Evolutionary conservation across 768 basidiomycete species (phyloP).

Genomic region (Pulveroboletus sp.): DNA sequence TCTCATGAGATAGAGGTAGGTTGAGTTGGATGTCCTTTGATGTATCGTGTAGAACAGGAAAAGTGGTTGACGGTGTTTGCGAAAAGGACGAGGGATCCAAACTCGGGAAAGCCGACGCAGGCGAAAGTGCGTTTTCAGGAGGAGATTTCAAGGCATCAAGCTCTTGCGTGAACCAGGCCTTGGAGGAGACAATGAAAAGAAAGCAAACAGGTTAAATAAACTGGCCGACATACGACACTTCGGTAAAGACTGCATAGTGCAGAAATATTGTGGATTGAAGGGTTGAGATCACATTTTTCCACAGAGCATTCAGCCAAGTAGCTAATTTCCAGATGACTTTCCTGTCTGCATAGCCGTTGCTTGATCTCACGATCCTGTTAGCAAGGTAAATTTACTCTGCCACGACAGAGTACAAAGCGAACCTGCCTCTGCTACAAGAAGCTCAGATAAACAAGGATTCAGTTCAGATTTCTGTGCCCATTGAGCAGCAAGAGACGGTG

Average conservation of each 20-base stretch:
- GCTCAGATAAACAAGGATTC: conserved; percentile 65
- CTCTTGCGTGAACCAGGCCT: conserved; percentile 85
- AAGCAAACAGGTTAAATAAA: background rate
- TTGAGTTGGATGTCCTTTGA: conserved; percentile 47
- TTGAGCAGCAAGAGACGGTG: conserved; percentile 57
- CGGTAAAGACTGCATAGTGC: conserved; percentile 77
- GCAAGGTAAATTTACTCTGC: conserved; percentile 1
- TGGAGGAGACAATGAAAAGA: conserved; percentile 6
- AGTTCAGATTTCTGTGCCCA: conserved; percentile 88
- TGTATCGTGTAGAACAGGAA: conserved; percentile 39
- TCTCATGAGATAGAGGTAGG: conserved; percentile 81
- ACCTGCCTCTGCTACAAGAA: conserved; percentile 53
- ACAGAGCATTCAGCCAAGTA: conserved; percentile 56
- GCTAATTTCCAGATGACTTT: conserved; percentile 73
- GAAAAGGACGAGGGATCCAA: conserved; percentile 49
- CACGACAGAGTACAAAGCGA: background rate
- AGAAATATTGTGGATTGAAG: conserved; percentile 66
- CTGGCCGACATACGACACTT: conserved; percentile 64
- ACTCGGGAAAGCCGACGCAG: conserved; percentile 42
- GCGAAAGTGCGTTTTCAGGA: conserved; percentile 47
- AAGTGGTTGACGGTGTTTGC: conserved; percentile 42
- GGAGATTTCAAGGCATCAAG: conserved; percentile 62
- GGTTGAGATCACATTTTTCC: conserved; percentile 60
- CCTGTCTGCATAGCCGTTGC: conserved; percentile 63
- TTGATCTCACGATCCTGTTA: conserved; percentile 42